phyloP scores from a whole-genome alignment of 1,139 yeast genomes.

The Yamadazyma triangularis region DNA sequence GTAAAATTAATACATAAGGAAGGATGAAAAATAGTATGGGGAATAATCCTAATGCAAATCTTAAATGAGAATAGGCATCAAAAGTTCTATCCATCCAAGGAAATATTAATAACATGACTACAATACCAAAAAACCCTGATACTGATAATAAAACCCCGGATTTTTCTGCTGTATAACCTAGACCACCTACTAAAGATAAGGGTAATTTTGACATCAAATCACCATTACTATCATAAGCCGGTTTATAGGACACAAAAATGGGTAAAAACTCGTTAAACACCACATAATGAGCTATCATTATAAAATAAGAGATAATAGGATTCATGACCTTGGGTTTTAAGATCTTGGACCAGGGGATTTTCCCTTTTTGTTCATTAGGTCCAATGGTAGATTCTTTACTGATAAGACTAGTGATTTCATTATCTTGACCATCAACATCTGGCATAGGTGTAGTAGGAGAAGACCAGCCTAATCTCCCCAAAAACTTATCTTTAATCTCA shows the following conservation, averaged over 20 bases:
- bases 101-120: constrained; percentile 45
- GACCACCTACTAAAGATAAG: constrained; percentile 23
- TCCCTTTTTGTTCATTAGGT: not conserved
- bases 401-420: not conserved
- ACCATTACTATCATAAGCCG: constrained; percentile 13
- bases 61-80: constrained; percentile 41
- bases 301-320: constrained; percentile 6
- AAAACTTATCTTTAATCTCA: no score
- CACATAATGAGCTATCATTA: constrained; percentile 33
- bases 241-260: constrained; percentile 40
- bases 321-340: constrained; percentile 7
- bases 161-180: constrained; percentile 31
- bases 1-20: constrained; percentile 46
- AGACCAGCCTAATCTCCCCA: no score
- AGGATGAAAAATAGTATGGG: constrained; percentile 45
- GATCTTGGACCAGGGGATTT: constrained; percentile 8
- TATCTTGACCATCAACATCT: no score
- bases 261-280: constrained; percentile 57
- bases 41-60: constrained; percentile 34
- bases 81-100: constrained; percentile 51
- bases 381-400: not conserved
- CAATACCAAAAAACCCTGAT: constrained; percentile 53
- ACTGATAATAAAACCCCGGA: constrained; percentile 52
- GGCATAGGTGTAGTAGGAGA: no score
- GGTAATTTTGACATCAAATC: constrained; percentile 37